Evolutionary conservation across 768 basidiomycete species (phyloP).

Genomic region (Postia placenta): DNA sequence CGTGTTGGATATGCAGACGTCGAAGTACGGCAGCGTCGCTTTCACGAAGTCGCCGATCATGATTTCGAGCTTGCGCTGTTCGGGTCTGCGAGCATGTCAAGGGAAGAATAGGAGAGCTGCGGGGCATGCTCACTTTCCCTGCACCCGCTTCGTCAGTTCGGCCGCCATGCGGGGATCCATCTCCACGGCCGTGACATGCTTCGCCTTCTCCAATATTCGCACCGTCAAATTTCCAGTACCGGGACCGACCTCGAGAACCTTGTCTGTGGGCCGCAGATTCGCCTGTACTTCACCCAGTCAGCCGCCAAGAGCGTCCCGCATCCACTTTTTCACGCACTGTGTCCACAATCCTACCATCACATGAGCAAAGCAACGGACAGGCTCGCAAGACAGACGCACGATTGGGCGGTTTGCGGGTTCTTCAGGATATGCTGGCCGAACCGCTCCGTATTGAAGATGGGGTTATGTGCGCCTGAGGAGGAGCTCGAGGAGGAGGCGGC

Average conservation of each 20-base stretch:
- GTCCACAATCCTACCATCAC: conserved; percentile 47
- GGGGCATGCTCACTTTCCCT: conserved; percentile 80
- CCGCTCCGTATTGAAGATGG: conserved; percentile 89
- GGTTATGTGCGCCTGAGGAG: conserved; percentile 56
- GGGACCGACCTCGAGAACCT: conserved; percentile 95
- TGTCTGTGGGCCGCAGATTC: conserved; percentile 87
- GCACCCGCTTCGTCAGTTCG: conserved; percentile 92
- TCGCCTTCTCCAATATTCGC: conserved; percentile 87
- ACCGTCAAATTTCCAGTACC: conserved; percentile 97
- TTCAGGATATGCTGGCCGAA: conserved; percentile 99
- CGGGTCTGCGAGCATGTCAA: conserved; percentile 54
- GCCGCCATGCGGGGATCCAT: conserved; percentile 99
- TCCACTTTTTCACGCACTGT: conserved; percentile 33
- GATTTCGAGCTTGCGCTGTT: conserved; percentile 91
- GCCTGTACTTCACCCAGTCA: conserved; percentile 42
- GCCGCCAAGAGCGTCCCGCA: not conserved
- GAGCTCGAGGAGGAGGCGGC: conserved; percentile 33
- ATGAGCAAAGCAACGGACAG: conserved; percentile 9
- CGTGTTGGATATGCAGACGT: conserved; percentile 98
- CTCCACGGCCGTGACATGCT: conserved; percentile 90
- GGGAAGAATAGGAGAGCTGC: not conserved
- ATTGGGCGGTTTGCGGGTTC: conserved; percentile 86
- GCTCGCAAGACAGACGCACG: conserved; percentile 39
- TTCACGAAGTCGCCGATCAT: conserved; percentile 98
- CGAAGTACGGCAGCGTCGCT: conserved; percentile 96